Base-by-base conservation (phyloP, 352 stramenopile species). In the Plasmopara halstedii region DNA sequence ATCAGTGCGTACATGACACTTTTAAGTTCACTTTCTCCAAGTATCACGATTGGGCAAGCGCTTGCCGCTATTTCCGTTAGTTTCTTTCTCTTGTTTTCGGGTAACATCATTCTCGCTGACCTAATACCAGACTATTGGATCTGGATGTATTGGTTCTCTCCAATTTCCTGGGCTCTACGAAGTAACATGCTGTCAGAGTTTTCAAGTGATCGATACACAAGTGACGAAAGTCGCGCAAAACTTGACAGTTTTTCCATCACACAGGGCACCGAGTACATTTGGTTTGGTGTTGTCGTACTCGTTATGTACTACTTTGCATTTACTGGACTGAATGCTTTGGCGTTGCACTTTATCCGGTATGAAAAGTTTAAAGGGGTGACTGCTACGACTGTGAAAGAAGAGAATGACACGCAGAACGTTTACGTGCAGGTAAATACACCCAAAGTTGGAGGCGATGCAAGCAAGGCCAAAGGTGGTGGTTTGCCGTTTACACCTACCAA, bases 131-230 rank as follows among this genome's bases (percentile, higher is more conserved):
- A 76, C 31, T 88, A 85, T 42, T 85, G 72, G 72, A 78, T 77
- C 22, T 88, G 75, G 75, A 78, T 87, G 70, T 83, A 85, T 56
- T 87, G 70, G 73, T 77, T 80, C 64, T 76, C 67, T 45, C 73
- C 73, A n/a, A 14, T 83, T 3, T 49, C 73, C 2, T 86, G 73
- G 73, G 64, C 70, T 3, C 53, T 85, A 9, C 70, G 67, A 2
- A 59, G 38, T 32, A 54, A 80, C 27, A 80, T 83, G 66, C 42
- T 83, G 17, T 76, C 68, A 0, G 71, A 83, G 51, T 84, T 84
- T 41, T 56, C 56, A 10, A 60, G 50, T 2, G 38, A 61, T 15
- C 37, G 44, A 0, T 80, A 80, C 49, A 59, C 60, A 2, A 6
- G 15, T 23, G 35, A 22, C 2, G 17, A 56, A 17, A 50, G 57